These are phyloP conservation scores for Podochytrium sp. DNA, from an alignment of 192 early-diverging fungal species.

Conservation along the genomic window DNA sequence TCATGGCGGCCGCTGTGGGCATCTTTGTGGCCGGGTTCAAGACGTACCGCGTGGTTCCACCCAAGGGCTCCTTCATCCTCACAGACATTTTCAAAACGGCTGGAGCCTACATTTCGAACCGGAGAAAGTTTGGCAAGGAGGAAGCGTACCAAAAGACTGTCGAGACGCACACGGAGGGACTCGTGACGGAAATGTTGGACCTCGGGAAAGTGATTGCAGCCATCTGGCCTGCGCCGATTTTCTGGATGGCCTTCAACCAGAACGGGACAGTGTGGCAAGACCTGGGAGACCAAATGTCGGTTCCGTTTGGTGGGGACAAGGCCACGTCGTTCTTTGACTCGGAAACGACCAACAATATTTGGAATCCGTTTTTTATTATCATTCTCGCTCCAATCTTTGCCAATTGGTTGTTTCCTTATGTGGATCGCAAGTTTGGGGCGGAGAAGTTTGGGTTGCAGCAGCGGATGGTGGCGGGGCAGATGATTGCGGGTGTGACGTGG, in stretches of 20 bases:
- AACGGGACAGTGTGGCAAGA: conserved; percentile 43
- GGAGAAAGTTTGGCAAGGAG: background rate
- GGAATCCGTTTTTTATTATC: conserved; percentile 59
- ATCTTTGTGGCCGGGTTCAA: conserved; percentile 58
- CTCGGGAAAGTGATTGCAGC: conserved; percentile 39
- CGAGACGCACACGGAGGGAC: conserved; percentile 18
- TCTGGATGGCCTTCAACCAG: conserved; percentile 54
- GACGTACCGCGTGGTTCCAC: conserved; percentile 70
- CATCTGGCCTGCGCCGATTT: conserved; percentile 42
- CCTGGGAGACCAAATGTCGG: conserved; percentile 37
- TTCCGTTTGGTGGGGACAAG: conserved; percentile 1
- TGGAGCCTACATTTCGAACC: conserved; percentile 18
- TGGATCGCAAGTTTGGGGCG: conserved; percentile 40
- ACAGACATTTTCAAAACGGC: conserved; percentile 46
- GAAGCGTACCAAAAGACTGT: conserved; percentile 9
- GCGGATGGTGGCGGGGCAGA: conserved; percentile 60
- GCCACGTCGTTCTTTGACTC: conserved; percentile 31
- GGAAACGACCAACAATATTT: conserved; percentile 35
- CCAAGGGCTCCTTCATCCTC: conserved; percentile 61
- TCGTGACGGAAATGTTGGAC: conserved; percentile 42
- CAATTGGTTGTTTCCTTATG: conserved; percentile 56
- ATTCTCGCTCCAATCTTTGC: conserved; percentile 59
- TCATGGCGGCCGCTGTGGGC: conserved; percentile 46
- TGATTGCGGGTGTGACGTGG: conserved; percentile 54
- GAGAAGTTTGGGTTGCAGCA: conserved; percentile 46